These are phyloP conservation scores for Cordyceps tenuipes DNA, from an alignment of 2,329 filamentous ascomycete species.

Conservation along the genomic window DNA sequence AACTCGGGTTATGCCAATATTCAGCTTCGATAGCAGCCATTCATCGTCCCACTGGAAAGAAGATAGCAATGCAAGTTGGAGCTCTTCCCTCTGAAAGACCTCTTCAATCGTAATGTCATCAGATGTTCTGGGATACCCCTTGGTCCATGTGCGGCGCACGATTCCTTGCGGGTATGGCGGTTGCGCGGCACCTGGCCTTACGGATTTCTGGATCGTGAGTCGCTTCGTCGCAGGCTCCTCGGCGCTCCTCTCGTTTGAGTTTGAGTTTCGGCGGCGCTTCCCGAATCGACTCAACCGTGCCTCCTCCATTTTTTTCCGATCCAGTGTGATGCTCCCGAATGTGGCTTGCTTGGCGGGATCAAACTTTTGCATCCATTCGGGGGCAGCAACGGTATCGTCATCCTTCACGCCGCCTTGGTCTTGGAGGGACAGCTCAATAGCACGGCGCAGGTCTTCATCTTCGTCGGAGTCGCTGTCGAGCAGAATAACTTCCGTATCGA, in stretches of 20 bases:
- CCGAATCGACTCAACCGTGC: slow-evolving; percentile 65
- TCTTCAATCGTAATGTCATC: slow-evolving; percentile 86
- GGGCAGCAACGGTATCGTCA: slow-evolving; percentile 1
- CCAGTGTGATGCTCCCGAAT: slow-evolving; percentile 44
- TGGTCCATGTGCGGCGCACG: slow-evolving; percentile 75
- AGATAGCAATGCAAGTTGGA: slow-evolving; percentile 73
- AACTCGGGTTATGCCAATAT: slow-evolving; percentile 52
- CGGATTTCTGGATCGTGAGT: neutral
- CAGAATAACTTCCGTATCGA: slow-evolving; percentile 17
- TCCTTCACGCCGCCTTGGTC: slow-evolving; percentile 15
- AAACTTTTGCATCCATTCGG: neutral
- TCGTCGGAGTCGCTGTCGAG: slow-evolving; percentile 35
- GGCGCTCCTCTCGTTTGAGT: slow-evolving; percentile 8
- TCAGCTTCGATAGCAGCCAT: slow-evolving; percentile 68
- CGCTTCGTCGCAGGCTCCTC: neutral
- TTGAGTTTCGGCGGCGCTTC: slow-evolving; percentile 37
- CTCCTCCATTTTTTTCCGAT: slow-evolving; percentile 78
- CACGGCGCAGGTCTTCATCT: slow-evolving; percentile 51
- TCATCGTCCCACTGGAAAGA: slow-evolving; percentile 80
- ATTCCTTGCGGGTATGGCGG: slow-evolving; percentile 47
- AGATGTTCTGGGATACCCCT: slow-evolving; percentile 48
- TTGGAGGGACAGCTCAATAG: slow-evolving; percentile 50
- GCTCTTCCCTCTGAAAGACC: slow-evolving; percentile 62
- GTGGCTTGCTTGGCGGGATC: neutral
- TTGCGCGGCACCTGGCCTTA: neutral